phyloP scores from a whole-genome alignment of 1,139 yeast species.

The Magnusiomyces sp. region DNA sequence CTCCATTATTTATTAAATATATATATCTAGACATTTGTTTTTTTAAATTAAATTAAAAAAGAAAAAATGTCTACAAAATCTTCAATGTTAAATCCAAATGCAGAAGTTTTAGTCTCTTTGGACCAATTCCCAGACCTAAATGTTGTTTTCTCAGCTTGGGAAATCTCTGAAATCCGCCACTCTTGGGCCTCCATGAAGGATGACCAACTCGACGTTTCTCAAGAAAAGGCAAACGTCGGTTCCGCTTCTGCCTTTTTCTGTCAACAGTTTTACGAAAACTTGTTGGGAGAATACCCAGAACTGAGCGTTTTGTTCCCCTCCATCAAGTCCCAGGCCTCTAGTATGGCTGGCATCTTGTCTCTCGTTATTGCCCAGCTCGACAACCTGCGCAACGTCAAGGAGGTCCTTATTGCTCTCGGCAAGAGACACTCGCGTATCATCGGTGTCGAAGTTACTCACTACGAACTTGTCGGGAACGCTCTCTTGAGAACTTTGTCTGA shows the following conservation, averaged over 20 bases:
- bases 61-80: no score
- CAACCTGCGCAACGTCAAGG: slow-evolving; percentile 42
- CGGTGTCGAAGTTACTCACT: slow-evolving; percentile 65
- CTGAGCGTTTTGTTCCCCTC: slow-evolving; percentile 55
- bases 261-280: slow-evolving; percentile 53
- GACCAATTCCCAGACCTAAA: slow-evolving; percentile 21
- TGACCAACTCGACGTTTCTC: slow-evolving; percentile 20
- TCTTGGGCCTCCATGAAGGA: slow-evolving; percentile 24
- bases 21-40: no score
- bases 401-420: slow-evolving; percentile 54
- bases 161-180: slow-evolving; percentile 19
- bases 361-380: slow-evolving; percentile 46
- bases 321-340: slow-evolving; percentile 61
- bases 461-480: slow-evolving; percentile 74
- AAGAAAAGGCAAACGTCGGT: slow-evolving; percentile 24
- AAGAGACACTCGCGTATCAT: slow-evolving; percentile 69
- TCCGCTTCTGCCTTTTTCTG: slow-evolving; percentile 28
- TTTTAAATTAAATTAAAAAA: no score
- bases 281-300: slow-evolving; percentile 45
- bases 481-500: slow-evolving; percentile 66
- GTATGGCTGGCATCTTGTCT: slow-evolving; percentile 75
- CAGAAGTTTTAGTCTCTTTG: slow-evolving; percentile 7
- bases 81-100: no score
- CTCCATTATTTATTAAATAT: no score
- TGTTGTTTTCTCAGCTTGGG: slow-evolving; percentile 20